These are phyloP conservation scores for Pleodorina starrii DNA, from an alignment of 139 green algal species.

Conservation along the genomic window DNA sequence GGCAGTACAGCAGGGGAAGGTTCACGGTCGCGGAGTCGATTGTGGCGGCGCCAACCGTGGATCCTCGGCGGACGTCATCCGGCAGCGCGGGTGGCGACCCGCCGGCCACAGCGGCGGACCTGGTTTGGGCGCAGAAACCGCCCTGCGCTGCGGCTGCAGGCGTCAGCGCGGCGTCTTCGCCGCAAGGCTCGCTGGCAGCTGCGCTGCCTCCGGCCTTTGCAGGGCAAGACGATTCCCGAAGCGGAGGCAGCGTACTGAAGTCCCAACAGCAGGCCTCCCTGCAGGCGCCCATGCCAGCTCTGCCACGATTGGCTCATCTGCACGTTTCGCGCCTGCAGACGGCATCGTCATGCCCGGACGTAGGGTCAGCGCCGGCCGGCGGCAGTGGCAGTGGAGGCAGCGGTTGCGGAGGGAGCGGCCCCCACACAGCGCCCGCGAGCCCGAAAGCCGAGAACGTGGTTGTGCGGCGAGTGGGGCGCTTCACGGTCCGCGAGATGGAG, in stretches of 20 bases:
- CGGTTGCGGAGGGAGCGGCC: background rate
- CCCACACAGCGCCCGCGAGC: background rate
- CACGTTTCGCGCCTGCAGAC: background rate
- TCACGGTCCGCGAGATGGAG: conserved; percentile 42
- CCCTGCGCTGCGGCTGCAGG: background rate
- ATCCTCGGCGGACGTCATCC: background rate
- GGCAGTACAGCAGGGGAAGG: conserved; percentile 39
- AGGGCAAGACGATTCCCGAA: no score
- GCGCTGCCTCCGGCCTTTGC: no score
- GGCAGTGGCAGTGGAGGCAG: background rate
- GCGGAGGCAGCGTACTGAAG: background rate
- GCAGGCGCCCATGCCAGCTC: background rate
- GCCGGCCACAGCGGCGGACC: background rate
- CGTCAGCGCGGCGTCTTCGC: background rate
- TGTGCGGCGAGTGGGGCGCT: conserved; percentile 20
- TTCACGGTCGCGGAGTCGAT: conserved; percentile 40
- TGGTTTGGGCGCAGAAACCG: background rate
- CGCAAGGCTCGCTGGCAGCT: no score
- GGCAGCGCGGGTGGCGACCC: background rate
- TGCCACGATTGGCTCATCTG: background rate
- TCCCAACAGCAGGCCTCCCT: background rate
- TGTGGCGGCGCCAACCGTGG: background rate
- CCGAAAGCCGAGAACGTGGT: background rate
- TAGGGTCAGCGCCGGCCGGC: no score
- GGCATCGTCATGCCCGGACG: background rate